phyloP scores from a whole-genome alignment of 495 filamentous ascomycete species.

The Pyrenula aspistea region DNA sequence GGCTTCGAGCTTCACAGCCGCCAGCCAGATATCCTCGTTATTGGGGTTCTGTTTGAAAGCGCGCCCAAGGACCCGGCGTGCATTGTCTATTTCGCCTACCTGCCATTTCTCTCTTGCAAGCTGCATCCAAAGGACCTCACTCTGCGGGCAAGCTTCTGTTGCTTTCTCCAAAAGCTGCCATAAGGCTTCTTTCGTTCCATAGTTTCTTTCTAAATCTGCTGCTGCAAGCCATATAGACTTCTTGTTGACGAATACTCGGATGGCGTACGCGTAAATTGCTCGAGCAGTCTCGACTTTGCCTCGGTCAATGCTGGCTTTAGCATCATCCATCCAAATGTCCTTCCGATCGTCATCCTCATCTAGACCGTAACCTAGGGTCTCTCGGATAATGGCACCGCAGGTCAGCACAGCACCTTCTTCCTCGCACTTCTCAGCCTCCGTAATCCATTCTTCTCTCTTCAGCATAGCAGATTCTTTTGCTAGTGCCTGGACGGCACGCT shows the following conservation, averaged over 20 bases:
- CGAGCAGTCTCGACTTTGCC: slow-evolving; percentile 81
- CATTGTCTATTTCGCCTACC: slow-evolving; percentile 71
- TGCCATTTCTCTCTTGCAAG: slow-evolving; percentile 91
- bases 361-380: slow-evolving; percentile 85
- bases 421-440: slow-evolving; percentile 89
- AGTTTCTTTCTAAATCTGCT: slow-evolving; percentile 80
- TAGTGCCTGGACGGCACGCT: slow-evolving; percentile 80
- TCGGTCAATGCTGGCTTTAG: slow-evolving; percentile 60
- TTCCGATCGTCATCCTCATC: slow-evolving; percentile 97
- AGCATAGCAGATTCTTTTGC: slow-evolving; percentile 89
- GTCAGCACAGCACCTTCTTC: slow-evolving; percentile 81
- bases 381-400: slow-evolving; percentile 74
- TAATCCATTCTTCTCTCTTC: slow-evolving; percentile 93
- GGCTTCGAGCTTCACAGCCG: slow-evolving; percentile 88
- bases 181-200: slow-evolving; percentile 73
- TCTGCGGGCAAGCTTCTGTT: slow-evolving; percentile 80
- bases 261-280: slow-evolving; percentile 83
- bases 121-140: slow-evolving; percentile 90
- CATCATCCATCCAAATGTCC: slow-evolving; percentile 90
- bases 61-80: slow-evolving; percentile 65
- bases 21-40: slow-evolving; percentile 95
- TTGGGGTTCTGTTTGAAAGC: slow-evolving; percentile 90
- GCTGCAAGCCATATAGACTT: slow-evolving; percentile 79
- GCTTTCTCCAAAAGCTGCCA: slow-evolving; percentile 84
- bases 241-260: slow-evolving; percentile 76